Conservation (phyloP, 805 yeast genomes). For the Soucietia sequanensis region DNA sequence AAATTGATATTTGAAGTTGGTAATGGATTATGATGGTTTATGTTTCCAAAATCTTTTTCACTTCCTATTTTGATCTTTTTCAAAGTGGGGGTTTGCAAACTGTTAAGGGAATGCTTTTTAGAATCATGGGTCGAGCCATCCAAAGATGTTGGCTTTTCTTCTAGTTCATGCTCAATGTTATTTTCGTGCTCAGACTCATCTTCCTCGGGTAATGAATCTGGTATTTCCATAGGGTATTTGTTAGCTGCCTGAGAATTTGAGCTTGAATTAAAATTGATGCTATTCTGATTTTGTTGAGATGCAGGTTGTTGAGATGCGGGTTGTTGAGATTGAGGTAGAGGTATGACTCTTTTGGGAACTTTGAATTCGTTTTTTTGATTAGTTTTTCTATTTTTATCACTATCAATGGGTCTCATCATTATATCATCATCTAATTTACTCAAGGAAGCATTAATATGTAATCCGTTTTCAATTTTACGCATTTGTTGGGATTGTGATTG, state of each 20-base stretch:
- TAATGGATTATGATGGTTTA: too few species aligned
- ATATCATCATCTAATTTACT: slow-evolving; percentile 43
- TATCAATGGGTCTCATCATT: slow-evolving; percentile 42
- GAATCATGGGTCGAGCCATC: not conserved
- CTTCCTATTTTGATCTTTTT: not conserved
- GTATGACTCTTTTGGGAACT: slow-evolving; percentile 43
- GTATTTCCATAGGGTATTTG: not conserved
- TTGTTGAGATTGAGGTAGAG: slow-evolving; percentile 41
- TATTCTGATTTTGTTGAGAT: slow-evolving; percentile 6
- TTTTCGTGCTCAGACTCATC: not conserved
- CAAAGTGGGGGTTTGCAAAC: not conserved
- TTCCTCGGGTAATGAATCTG: slow-evolving; percentile 1
- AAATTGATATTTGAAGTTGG: not conserved
- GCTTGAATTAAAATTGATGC: not conserved
- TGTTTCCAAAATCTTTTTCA: not conserved
- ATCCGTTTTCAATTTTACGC: slow-evolving; percentile 40
- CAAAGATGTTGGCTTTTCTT: not conserved
- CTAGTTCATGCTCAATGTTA: too few species aligned
- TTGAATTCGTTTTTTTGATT: slow-evolving; percentile 37
- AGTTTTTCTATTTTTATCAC: slow-evolving; percentile 19
- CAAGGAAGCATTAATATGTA: slow-evolving; percentile 31
- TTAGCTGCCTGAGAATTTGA: not conserved
- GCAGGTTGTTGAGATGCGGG: slow-evolving; percentile 10
- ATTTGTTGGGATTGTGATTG: slow-evolving; percentile 71
- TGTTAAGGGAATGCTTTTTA: not conserved